Evolutionary conservation across 2,329 filamentous ascomycete species (phyloP).

Genomic region (Diaporthe longicolla): DNA sequence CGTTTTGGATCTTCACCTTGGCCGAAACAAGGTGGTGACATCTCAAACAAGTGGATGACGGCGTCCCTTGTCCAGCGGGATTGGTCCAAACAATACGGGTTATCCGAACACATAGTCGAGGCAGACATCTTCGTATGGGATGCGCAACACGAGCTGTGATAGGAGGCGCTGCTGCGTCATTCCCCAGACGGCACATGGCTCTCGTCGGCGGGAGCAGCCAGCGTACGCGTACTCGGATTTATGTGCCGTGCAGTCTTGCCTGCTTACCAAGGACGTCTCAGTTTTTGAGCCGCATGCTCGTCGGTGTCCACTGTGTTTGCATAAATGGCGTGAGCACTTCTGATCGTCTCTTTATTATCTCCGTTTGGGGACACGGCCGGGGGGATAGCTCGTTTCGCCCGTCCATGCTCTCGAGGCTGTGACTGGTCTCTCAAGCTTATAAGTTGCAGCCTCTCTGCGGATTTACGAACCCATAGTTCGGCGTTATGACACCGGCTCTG

Average conservation of each 20-base stretch:
- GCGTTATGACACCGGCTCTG: not conserved
- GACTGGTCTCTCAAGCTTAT: not conserved
- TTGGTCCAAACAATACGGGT: not conserved
- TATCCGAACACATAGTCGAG: not conserved
- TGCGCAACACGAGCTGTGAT: constrained; percentile 10
- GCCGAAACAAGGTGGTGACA: constrained; percentile 35
- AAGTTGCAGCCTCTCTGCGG: not conserved
- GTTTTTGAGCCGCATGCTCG: constrained; percentile 17
- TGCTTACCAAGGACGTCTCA: constrained; percentile 25
- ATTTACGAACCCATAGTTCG: not conserved
- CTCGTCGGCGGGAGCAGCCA: not conserved
- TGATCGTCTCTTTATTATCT: not conserved
- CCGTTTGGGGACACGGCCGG: not conserved
- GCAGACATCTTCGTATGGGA: not conserved
- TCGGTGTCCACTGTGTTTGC: constrained; percentile 26
- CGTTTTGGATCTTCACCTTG: constrained; percentile 32
- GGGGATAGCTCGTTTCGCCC: not conserved
- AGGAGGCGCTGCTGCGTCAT: constrained; percentile 17
- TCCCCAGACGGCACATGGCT: not conserved
- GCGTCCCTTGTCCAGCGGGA: constrained; percentile 17
- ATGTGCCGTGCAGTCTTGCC: not conserved
- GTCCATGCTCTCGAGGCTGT: not conserved
- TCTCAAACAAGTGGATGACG: constrained; percentile 33
- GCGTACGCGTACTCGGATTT: not conserved
- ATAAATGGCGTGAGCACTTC: constrained; percentile 12